phyloP scores from a whole-genome alignment of 345 rosid genomes.

The Euphorbia pulcherrima region DNA sequence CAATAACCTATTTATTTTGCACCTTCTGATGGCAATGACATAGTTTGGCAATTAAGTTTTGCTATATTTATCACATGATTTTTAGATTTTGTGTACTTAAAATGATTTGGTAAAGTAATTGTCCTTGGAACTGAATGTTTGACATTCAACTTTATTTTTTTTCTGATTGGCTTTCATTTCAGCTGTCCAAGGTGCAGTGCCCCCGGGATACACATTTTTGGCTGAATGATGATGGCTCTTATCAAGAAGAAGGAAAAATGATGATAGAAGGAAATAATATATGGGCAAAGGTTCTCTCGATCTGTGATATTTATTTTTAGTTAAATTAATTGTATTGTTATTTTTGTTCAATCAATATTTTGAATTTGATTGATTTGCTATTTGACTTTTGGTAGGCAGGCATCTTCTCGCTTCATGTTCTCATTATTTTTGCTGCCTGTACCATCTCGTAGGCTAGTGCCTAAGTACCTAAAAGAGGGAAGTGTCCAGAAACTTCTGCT shows the following conservation, averaged over 20 bases:
- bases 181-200: conserved; percentile 82
- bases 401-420: conserved; percentile 49
- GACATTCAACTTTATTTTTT: background rate
- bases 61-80: background rate
- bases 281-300: conserved; percentile 74
- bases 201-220: conserved; percentile 88
- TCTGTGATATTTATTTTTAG: conserved; percentile 11
- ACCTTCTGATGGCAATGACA: background rate
- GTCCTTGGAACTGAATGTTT: background rate
- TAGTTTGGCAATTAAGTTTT: background rate
- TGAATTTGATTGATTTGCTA: conserved; percentile 30
- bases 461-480: too few relatives aligned
- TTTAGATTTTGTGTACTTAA: background rate
- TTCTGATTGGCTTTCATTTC: conserved; percentile 29
- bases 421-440: conserved; percentile 56
- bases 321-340: background rate
- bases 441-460: conserved; percentile 39
- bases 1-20: background rate
- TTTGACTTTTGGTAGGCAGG: conserved; percentile 56
- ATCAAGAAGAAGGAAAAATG: conserved; percentile 94
- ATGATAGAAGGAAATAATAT: conserved; percentile 83
- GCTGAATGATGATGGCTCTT: conserved; percentile 86
- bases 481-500: conserved; percentile 47
- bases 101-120: background rate
- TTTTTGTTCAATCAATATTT: conserved; percentile 7